These are phyloP conservation scores for Serendipita sp. DNA, from an alignment of 768 basidiomycete species.

Conservation along the genomic window DNA sequence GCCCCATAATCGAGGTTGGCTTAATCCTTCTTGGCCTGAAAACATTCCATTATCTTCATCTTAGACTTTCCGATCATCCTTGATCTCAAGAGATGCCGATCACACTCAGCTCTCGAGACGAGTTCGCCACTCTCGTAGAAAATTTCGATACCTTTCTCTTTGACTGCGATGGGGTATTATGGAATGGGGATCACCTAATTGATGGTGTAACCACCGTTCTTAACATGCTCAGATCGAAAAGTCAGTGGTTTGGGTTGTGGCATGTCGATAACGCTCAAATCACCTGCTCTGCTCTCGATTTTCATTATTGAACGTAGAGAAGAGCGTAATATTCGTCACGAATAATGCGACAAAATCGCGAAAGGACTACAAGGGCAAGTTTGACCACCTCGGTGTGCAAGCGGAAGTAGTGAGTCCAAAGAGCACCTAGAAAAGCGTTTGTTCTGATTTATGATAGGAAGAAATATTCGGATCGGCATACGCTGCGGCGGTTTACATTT, in stretches of 20 bases:
- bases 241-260: conserved; percentile 29
- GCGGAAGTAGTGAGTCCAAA: conserved; percentile 54
- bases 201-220: conserved; percentile 68
- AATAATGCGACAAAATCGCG: conserved; percentile 96
- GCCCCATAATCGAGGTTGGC: too few species aligned
- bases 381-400: conserved; percentile 76
- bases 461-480: conserved; percentile 96
- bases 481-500: conserved; percentile 68
- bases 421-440: not conserved
- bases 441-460: conserved; percentile 35
- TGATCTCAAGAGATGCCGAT: not conserved
- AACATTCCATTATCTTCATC: too few species aligned
- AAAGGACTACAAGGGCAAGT: conserved; percentile 72
- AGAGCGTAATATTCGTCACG: conserved; percentile 80
- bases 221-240: conserved; percentile 47
- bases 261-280: not conserved
- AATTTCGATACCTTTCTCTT: conserved; percentile 89
- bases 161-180: conserved; percentile 92
- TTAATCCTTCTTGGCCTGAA: too few species aligned
- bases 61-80: too few species aligned
- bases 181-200: conserved; percentile 68
- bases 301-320: conserved; percentile 30
- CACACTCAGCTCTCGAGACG: conserved; percentile 4
- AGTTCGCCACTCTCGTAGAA: conserved; percentile 27
- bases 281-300: conserved; percentile 1